Percentiles rank a stretch among this genome's conserved stretches.
Conservation (phyloP, 2,329 filamentous ascomycete species). For the Cordyceps sp. region DNA sequence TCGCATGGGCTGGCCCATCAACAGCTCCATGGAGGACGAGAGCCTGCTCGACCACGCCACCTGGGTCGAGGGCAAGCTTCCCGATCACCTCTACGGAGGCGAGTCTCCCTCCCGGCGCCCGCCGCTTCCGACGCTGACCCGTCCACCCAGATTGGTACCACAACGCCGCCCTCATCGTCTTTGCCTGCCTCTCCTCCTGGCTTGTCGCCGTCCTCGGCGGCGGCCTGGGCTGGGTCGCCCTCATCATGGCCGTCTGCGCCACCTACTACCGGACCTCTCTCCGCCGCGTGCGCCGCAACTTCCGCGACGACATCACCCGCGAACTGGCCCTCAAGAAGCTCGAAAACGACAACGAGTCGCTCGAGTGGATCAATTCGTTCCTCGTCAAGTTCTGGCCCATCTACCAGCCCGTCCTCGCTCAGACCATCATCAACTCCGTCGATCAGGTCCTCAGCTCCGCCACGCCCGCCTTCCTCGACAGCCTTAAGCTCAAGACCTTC, state of each 20-base stretch:
- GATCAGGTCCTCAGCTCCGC: conserved; percentile 90
- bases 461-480: conserved; percentile 85
- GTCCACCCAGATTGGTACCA: conserved; percentile 82
- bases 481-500: conserved; percentile 83
- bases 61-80: conserved; percentile 65
- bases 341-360: conserved; percentile 77
- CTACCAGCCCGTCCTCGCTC: conserved; percentile 82
- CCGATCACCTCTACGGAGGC: conserved; percentile 86
- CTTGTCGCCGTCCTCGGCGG: conserved; percentile 77
- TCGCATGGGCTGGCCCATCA: conserved; percentile 55
- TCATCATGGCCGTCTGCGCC: conserved; percentile 80
- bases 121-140: background rate
- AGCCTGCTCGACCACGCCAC: conserved; percentile 78
- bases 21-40: conserved; percentile 39
- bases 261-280: conserved; percentile 96
- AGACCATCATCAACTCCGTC: conserved; percentile 83
- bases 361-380: conserved; percentile 99
- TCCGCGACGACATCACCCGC: conserved; percentile 81
- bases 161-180: conserved; percentile 85
- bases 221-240: conserved; percentile 80
- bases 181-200: conserved; percentile 84
- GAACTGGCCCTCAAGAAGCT: conserved; percentile 76
- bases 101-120: conserved; percentile 10
- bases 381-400: conserved; percentile 99
- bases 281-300: conserved; percentile 84